Evolutionary conservation across 1,139 yeast genomes (phyloP), one percentile per base, ranked within the genome.

Genomic region (Yarrowia galli): DNA sequence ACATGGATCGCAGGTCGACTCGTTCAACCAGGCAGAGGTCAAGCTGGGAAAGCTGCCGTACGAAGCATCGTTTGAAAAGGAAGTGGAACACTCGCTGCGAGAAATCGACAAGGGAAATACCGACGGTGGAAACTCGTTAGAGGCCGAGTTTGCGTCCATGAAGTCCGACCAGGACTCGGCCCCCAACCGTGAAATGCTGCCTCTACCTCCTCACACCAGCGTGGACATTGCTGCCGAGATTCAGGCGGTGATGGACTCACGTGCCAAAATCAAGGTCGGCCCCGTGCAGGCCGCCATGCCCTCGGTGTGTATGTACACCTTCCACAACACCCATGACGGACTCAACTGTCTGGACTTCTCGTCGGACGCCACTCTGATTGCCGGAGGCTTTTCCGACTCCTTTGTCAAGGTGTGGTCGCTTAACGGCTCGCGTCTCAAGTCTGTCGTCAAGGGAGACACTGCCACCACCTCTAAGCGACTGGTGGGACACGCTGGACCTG

Each of bases 221-320:
- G 81, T 86, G 58, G 98, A 95, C 75, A 83, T 96, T 67, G 89
- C 89, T 74, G 80, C 91, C 69, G 93, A 90, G 74, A 88, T 95
- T 18, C 82, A 87, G 70, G 85, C 87, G 69, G 91, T 95, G 48
- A 91, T 88, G 72, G 98, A 95, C 77, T 87, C 96, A 8, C 83
- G 97, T 70, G 86, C 89, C 56, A 86, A 89, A 71, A 86, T 95
- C 67, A 84, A 83, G 71, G 78, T 95, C 67, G 86, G 84, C 40
- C 78, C 87, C 2, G 79, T 87, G 36, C 97, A 91, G 77, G 89
- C 96, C 0, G 82, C 92, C 36, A 85, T 96, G 35, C 99, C 99
- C 15, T 90, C 97, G 69, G 97, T 95, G 49, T 95, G 99, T 78
- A 92, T 95, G 97, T 96, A 95, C 80, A 95, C 99, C 0, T 93